A percentile compares a stretch with the other conserved stretches of the same genome.
Conservation (phyloP, 2,329 filamentous ascomycete species). For the Trichoderma polysporum region DNA sequence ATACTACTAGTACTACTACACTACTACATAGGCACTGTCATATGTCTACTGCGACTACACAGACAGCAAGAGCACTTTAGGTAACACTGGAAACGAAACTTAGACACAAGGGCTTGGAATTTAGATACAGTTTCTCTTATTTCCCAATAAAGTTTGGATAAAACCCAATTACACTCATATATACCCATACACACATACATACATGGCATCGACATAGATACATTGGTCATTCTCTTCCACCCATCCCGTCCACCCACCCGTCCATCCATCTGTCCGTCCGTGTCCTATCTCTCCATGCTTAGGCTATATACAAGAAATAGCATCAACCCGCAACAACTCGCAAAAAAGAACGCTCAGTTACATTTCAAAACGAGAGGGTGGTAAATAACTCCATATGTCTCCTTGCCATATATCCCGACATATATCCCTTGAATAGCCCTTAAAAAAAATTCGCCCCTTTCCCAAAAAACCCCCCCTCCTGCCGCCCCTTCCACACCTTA, state of each 20-base stretch:
- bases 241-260: background rate
- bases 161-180: background rate
- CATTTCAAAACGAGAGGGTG: constrained; percentile 10
- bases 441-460: background rate
- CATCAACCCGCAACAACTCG: background rate
- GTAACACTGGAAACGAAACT: background rate
- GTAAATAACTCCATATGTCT: background rate
- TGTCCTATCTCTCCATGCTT: background rate
- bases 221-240: background rate
- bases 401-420: background rate
- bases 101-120: background rate
- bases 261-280: background rate
- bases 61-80: background rate
- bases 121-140: background rate
- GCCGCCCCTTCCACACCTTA: background rate
- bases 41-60: background rate
- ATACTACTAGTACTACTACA: background rate
- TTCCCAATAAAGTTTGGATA: background rate
- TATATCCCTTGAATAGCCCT: background rate
- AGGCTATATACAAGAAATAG: constrained; percentile 14
- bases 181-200: constrained; percentile 1
- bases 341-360: constrained; percentile 6
- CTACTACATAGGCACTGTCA: background rate
- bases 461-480: background rate
- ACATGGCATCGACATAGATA: background rate